Percentiles rank a stretch among this genome's conserved stretches.
These are phyloP conservation scores for Ceratocystis huliohia DNA, from an alignment of 2,329 filamentous ascomycete species.

Conservation along the genomic window DNA sequence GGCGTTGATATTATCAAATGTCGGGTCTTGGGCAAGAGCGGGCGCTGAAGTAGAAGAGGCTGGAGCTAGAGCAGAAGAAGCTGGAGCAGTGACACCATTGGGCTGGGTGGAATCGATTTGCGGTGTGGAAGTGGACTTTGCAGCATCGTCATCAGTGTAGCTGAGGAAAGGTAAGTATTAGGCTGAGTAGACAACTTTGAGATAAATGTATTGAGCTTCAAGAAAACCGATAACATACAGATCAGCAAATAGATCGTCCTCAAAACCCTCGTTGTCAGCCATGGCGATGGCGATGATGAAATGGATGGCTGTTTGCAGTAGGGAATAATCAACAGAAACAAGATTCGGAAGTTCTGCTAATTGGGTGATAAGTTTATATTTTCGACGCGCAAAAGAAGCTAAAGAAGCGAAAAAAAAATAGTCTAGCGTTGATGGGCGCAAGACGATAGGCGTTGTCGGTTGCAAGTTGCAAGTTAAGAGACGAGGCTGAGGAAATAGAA, in stretches of 20 bases:
- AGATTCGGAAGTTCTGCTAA: too few relatives aligned
- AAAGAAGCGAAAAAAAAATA: too few relatives aligned
- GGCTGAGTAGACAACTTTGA: background rate
- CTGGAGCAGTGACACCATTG: background rate
- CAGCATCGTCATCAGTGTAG: slow-evolving; percentile 21
- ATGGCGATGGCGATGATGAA: slow-evolving; percentile 33
- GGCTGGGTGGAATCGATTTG: background rate
- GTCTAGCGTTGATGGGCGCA: background rate
- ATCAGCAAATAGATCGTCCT: slow-evolving; percentile 92
- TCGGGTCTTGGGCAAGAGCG: background rate
- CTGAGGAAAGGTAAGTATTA: slow-evolving; percentile 11
- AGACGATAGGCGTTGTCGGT: background rate
- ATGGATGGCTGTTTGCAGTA: background rate
- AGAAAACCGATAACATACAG: slow-evolving; percentile 49
- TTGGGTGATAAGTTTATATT: too few relatives aligned
- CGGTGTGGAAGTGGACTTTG: slow-evolving; percentile 23
- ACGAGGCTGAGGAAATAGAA: background rate
- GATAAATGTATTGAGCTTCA: background rate
- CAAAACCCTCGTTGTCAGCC: slow-evolving; percentile 70
- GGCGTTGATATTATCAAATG: slow-evolving; percentile 24
- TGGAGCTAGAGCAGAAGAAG: background rate
- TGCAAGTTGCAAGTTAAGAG: background rate
- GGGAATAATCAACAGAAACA: background rate
- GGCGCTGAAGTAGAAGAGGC: background rate
- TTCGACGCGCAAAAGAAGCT: too few relatives aligned